Conservation (phyloP, 1,139 yeast genomes). For the Pichia sp. region DNA sequence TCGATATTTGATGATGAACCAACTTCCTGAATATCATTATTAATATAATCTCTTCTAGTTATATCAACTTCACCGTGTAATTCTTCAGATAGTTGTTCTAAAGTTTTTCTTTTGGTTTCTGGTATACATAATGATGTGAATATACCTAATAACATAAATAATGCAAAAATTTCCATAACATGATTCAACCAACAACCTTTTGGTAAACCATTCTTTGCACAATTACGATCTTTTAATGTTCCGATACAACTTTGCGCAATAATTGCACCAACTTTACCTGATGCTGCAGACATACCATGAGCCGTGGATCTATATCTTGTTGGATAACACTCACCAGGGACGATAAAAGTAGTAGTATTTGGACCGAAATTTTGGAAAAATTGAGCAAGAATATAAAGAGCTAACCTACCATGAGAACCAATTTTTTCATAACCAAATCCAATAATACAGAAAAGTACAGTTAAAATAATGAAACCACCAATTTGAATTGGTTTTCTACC, state of each 20-base stretch:
- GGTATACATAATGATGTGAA: slow-evolving; percentile 63
- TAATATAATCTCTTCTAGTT: slow-evolving; percentile 15
- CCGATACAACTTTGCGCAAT: slow-evolving; percentile 90
- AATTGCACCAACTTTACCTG: slow-evolving; percentile 95
- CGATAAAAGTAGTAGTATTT: slow-evolving; percentile 88
- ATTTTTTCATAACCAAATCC: slow-evolving; percentile 75
- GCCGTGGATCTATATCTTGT: slow-evolving; percentile 97
- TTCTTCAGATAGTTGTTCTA: slow-evolving; percentile 72
- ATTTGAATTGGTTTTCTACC: slow-evolving; percentile 83
- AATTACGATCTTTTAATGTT: slow-evolving; percentile 73
- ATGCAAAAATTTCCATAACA: slow-evolving; percentile 87
- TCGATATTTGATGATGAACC: slow-evolving; percentile 7
- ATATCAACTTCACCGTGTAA: slow-evolving; percentile 69
- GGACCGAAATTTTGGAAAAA: slow-evolving; percentile 92
- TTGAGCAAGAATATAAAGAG: slow-evolving; percentile 68
- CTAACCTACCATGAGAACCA: slow-evolving; percentile 59
- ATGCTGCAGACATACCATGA: slow-evolving; percentile 95
- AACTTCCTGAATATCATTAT: slow-evolving; percentile 1
- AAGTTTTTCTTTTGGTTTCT: slow-evolving; percentile 84
- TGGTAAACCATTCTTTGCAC: slow-evolving; percentile 45
- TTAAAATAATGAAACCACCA: slow-evolving; percentile 63
- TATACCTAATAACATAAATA: slow-evolving; percentile 79
- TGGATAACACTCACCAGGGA: slow-evolving; percentile 97
- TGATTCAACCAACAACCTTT: slow-evolving; percentile 78
- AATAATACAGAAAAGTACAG: slow-evolving; percentile 60